A percentile compares a stretch with the other conserved stretches of the same genome.
Conservation (phyloP, 2,329 filamentous ascomycete genomes). For the Phyllosticta ampelicida region DNA sequence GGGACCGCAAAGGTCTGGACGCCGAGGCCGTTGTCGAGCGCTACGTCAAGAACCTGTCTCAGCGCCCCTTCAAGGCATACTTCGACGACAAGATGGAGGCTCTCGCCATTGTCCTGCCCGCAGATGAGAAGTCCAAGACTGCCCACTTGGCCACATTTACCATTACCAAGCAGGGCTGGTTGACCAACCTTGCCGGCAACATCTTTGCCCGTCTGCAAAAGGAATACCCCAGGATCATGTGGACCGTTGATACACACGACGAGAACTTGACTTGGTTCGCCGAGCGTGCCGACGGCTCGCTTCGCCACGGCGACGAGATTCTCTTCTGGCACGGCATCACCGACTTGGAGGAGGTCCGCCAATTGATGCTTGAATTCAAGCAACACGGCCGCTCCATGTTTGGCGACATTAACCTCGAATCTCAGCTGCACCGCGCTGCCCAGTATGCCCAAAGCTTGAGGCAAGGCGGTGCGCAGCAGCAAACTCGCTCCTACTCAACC, state of each 20-base stretch:
- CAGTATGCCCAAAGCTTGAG: conserved; percentile 54
- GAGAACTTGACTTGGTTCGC: conserved; percentile 99
- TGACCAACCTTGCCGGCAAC: conserved; percentile 91
- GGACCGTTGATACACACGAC: conserved; percentile 93
- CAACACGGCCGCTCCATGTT: conserved; percentile 77
- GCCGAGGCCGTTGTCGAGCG: conserved; percentile 74
- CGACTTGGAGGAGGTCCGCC: conserved; percentile 66
- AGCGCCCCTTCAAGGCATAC: conserved; percentile 79
- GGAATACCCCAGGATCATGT: conserved; percentile 80
- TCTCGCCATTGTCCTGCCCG: conserved; percentile 75
- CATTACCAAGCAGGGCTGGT: conserved; percentile 88
- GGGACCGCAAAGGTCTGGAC: conserved; percentile 73
- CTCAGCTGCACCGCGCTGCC: conserved; percentile 69
- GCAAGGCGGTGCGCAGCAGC: conserved; percentile 44
- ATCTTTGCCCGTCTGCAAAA: conserved; percentile 90
- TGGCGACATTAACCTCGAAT: conserved; percentile 78
- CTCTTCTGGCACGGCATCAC: conserved; percentile 83
- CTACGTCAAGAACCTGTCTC: conserved; percentile 69
- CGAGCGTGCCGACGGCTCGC: conserved; percentile 87
- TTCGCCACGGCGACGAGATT: conserved; percentile 75
- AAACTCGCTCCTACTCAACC: conserved; percentile 60
- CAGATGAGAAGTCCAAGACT: conserved; percentile 52
- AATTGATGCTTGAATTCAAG: conserved; percentile 76
- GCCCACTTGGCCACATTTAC: conserved; percentile 83
- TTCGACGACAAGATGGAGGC: conserved; percentile 92